Base-by-base conservation (phyloP, 176 grass and related monocot species). In the Oryza nivara region DNA sequence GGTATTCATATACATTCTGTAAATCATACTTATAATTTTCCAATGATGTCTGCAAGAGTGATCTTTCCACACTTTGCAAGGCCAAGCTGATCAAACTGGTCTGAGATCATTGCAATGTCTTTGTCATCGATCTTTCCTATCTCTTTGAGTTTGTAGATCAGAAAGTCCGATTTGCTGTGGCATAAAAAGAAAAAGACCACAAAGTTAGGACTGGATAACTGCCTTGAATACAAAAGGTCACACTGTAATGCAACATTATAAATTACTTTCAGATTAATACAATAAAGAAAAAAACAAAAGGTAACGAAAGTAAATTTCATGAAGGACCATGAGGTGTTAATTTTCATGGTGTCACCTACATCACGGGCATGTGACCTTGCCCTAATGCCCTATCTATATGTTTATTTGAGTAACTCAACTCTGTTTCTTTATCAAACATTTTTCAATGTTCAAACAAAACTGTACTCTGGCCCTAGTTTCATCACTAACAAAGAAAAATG, bases 71-170 rank as follows among this genome's bases (percentile, higher is more conserved):
- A 80, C 45, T 92, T 90, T 28, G 36, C 77, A 56, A 76, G 66
- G 78, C 89, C 88, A 78, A 80, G 79, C 84, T 81, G 90, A 70
- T 89, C 87, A 7, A 92, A 94, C 78, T 92, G 92, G 36, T 94
- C 81, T 23, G 88, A 91, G 75, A 91, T 89, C 52, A 77, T 23
- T 74, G 48, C 45, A 38, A 93, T 65, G 48, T 96, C 91, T 85
- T 86, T 85, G 76, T 96, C 88, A 25, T 67, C 30, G 6, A 93
- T 87, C 77, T 89, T 96, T 20, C 80, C 88, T 83, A 85, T 96
- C 69, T 91, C 86, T 78, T 93, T 96, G 69, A 93, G 88, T 77
- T 93, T 93, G 84, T 93, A 96, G 67, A 96, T 84, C 74, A 88
- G 23, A 67, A 89, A 96, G 65, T 87, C 86, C 85, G 94, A 91